Evolutionary conservation across 2,329 filamentous ascomycete genomes (phyloP).

Genomic region (Drechmeria coniospora): DNA sequence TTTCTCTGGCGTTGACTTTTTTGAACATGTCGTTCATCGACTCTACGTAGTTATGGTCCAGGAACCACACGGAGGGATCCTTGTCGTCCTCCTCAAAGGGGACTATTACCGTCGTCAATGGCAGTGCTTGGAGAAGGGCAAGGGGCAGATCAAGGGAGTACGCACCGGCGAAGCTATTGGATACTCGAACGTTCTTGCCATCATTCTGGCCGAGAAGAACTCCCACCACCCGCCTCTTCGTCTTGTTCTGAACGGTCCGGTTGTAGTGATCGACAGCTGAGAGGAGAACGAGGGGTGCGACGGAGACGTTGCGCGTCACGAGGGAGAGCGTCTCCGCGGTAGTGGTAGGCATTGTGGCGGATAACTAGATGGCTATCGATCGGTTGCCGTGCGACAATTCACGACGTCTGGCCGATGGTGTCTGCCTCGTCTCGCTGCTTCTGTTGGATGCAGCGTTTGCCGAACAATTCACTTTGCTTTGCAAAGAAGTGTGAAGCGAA

Average conservation of each 20-base stretch:
- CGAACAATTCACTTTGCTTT: too few relatives aligned
- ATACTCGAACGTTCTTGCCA: slow-evolving; percentile 89
- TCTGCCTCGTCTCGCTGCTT: too few relatives aligned
- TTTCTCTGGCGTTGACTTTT: slow-evolving; percentile 97
- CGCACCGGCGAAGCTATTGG: slow-evolving; percentile 94
- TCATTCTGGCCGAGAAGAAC: slow-evolving; percentile 92
- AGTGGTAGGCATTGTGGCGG: slow-evolving; percentile 82
- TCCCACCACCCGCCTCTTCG: slow-evolving; percentile 75
- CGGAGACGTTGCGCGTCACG: slow-evolving; percentile 86
- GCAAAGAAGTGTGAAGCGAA: too few relatives aligned
- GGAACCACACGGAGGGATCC: slow-evolving; percentile 95
- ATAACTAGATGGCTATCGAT: too few relatives aligned
- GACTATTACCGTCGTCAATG: slow-evolving; percentile 36
- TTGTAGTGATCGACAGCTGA: slow-evolving; percentile 98
- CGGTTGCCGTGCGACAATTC: too few relatives aligned
- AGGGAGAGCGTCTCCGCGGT: slow-evolving; percentile 93
- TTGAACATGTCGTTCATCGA: slow-evolving; percentile 99
- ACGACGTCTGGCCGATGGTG: too few relatives aligned
- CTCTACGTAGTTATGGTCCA: slow-evolving; percentile 99
- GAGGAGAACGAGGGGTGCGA: slow-evolving; percentile 92
- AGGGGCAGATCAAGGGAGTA: slow-evolving; percentile 3
- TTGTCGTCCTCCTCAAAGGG: slow-evolving; percentile 99
- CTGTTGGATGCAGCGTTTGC: too few relatives aligned
- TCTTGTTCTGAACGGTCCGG: slow-evolving; percentile 75
- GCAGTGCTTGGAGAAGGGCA: neutral